Conservation (phyloP, 805 yeast genomes). For the Diddensiella santjacobensis region DNA sequence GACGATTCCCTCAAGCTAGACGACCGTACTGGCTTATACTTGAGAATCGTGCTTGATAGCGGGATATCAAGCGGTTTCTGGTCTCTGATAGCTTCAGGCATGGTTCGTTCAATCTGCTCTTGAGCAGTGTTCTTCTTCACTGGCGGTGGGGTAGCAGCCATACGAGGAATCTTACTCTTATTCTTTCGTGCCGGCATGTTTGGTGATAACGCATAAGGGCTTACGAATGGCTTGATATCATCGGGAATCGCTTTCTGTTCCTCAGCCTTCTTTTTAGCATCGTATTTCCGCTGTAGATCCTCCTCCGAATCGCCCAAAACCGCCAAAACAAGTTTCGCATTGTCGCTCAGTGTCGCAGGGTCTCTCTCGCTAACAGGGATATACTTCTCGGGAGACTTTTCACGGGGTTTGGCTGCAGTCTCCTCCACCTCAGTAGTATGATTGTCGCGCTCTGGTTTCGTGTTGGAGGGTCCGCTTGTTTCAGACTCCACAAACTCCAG, state of each 20-base stretch:
- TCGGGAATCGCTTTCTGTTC: slow-evolving; percentile 9
- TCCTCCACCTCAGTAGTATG: neutral
- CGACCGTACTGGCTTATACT: slow-evolving; percentile 18
- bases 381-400: neutral
- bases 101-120: neutral
- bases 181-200: slow-evolving; percentile 2
- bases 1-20: slow-evolving; percentile 19
- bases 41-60: slow-evolving; percentile 3
- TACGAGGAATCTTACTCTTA: slow-evolving; percentile 17
- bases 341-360: neutral
- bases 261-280: neutral
- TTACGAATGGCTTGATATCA: slow-evolving; percentile 34
- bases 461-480: neutral
- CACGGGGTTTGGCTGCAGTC: neutral
- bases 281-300: neutral
- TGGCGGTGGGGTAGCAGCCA: neutral
- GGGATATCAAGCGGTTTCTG: neutral
- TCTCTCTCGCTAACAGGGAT: neutral
- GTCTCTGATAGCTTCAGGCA: neutral
- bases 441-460: too few relatives aligned
- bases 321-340: neutral
- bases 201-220: slow-evolving; percentile 39
- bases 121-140: neutral
- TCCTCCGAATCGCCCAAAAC: neutral
- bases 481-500: neutral